These are phyloP conservation scores for Cocos nucifera DNA, from an alignment of 176 grass and related monocot genomes.

Conservation along the genomic window DNA sequence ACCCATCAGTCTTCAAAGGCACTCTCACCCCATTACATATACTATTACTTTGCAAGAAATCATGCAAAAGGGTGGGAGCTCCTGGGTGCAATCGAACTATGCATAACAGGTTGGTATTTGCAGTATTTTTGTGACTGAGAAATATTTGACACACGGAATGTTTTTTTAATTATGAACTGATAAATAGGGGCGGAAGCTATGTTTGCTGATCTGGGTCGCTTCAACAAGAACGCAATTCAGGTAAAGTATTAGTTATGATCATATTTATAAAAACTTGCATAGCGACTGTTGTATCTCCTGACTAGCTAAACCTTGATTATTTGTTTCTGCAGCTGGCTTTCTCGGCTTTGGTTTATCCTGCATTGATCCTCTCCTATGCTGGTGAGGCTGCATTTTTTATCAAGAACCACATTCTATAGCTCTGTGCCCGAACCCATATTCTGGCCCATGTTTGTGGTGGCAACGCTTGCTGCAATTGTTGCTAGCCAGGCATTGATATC, in stretches of 20 bases:
- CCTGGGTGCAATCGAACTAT: constrained; percentile 55
- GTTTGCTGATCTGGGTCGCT: constrained; percentile 88
- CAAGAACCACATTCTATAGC: constrained; percentile 65
- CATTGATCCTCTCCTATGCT: constrained; percentile 60
- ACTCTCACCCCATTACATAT: constrained; percentile 43
- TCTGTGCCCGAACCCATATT: constrained; percentile 52
- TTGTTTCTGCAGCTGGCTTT: constrained; percentile 38
- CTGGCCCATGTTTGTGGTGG: constrained; percentile 71
- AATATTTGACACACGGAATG: not conserved
- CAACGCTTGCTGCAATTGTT: constrained; percentile 60
- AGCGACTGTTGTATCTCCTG: not conserved
- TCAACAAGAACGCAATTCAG: constrained; percentile 70
- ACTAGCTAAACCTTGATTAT: not conserved
- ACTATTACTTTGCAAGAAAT: constrained; percentile 44
- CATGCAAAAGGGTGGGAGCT: constrained; percentile 51
- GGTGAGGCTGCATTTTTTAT: constrained; percentile 69
- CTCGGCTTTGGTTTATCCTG: constrained; percentile 53
- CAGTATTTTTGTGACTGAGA: not conserved
- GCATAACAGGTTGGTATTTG: constrained; percentile 51
- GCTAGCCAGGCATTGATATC: constrained; percentile 75
- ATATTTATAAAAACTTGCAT: too few relatives aligned
- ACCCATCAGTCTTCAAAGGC: constrained; percentile 60
- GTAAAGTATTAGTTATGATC: constrained; percentile 14
- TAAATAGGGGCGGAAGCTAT: constrained; percentile 75
- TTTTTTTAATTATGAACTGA: not conserved